Evolutionary conservation across 2,329 filamentous ascomycete species (phyloP), one percentile per base, ranked within the genome.

Genomic region (Mycosphaerella sp.): DNA sequence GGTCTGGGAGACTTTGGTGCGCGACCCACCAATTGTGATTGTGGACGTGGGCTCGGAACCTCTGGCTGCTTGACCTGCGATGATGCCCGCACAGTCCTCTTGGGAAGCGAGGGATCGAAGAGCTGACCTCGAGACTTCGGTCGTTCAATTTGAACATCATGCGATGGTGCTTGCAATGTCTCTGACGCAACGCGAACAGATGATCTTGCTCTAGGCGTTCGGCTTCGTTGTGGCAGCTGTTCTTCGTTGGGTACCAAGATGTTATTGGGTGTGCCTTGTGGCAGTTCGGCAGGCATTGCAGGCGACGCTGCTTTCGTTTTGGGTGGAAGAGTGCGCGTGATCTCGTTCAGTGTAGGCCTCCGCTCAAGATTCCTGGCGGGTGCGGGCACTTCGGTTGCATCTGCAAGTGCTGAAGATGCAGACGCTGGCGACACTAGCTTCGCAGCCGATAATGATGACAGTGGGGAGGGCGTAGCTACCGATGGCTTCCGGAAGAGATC

Each of bases 401-500:
- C 59, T 10, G 56, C 54, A 13, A 55, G 44, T 14, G 58, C 52
- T 13, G 60, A 61, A 21, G 58, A 62, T 12, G 51, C 42, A 14
- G 51, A 52, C 16, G 49, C 40, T 16, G 50, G 39, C 41, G 18
- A 41, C 12, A 32, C 16, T 30, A 41, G 41, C 13, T 45, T 14
- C 21, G 53, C 37, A 13, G 43, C 34, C 30, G 30, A 34, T 34
- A n/a, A 42, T 39, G 36, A 9, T 18, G 41, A 13, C 4, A 41
- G 28, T 35, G 55, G 53, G 7, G 44, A 21, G 12, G 46, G 25
- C 17, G 51, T 48, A 13, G 55, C 25, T 34, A 44, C 58, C 8
- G 62, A 59, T 12, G 64, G 57, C 54, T 66, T 62, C 10, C 66
- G 65, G 59, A 78, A 75, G 2, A 78, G 61, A 50, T 68, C 71